Conservation (phyloP, 495 filamentous ascomycete genomes). For the Clavariopsis aquatica region DNA sequence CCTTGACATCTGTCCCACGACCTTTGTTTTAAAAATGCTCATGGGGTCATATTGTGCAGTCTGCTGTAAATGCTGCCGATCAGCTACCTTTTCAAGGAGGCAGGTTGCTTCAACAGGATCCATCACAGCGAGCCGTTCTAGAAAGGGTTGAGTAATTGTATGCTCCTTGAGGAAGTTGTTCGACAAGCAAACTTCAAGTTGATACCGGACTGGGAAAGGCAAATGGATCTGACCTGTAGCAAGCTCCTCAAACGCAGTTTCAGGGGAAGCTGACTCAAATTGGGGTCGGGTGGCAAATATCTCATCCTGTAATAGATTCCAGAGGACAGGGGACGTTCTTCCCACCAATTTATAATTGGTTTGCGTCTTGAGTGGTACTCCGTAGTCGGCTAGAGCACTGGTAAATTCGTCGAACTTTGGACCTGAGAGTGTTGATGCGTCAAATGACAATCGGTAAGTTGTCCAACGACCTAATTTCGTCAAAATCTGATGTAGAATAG, state of each 20-base stretch:
- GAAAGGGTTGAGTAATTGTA: conserved; percentile 66
- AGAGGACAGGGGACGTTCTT: conserved; percentile 47
- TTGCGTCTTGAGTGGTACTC: conserved; percentile 50
- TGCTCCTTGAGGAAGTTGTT: conserved; percentile 76
- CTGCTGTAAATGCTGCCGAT: conserved; percentile 60
- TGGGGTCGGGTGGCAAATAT: conserved; percentile 10
- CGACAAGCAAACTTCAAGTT: conserved; percentile 89
- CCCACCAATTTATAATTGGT: conserved; percentile 40
- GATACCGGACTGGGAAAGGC: conserved; percentile 76
- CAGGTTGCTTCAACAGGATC: conserved; percentile 49
- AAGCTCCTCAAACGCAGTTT: conserved; percentile 39
- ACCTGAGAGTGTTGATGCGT: conserved; percentile 33
- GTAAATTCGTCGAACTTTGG: conserved; percentile 43
- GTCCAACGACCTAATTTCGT: conserved; percentile 62
- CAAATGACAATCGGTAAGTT: conserved; percentile 61
- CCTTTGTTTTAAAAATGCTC: conserved; percentile 63
- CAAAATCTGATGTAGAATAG: conserved; percentile 41
- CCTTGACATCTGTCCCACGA: conserved; percentile 51
- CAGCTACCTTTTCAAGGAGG: conserved; percentile 64
- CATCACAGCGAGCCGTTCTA: conserved; percentile 59
- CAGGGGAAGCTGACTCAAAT: conserved; percentile 39
- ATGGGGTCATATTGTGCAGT: conserved; percentile 68
- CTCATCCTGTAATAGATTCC: conserved; percentile 55
- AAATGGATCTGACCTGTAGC: conserved; percentile 44
- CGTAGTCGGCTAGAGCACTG: conserved; percentile 65